Percentiles rank a stretch among this genome's conserved stretches.
Evolutionary conservation across 2,329 filamentous ascomycete genomes (phyloP).

Genomic region (Colletotrichum abscissum): DNA sequence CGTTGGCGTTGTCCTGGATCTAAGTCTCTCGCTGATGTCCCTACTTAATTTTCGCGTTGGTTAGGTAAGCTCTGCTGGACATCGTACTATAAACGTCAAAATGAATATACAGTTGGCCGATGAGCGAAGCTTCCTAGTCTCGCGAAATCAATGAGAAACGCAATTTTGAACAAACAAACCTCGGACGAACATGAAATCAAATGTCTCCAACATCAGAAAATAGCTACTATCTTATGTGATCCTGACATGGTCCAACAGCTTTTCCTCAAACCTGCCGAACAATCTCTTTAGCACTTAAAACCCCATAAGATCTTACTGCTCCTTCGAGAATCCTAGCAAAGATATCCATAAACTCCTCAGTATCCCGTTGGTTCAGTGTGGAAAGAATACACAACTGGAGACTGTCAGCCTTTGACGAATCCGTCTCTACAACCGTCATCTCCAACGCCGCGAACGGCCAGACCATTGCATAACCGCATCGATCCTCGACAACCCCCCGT

Average conservation of each 20-base stretch:
- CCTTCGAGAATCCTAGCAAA: not conserved
- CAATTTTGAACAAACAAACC: not conserved
- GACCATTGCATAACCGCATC: not conserved
- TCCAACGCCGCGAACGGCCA: constrained; percentile 4
- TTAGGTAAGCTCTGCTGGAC: not conserved
- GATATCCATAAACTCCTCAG: not conserved
- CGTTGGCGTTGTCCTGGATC: not conserved
- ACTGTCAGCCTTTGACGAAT: not conserved
- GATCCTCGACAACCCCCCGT: not conserved
- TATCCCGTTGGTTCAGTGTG: not conserved
- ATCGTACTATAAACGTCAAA: not conserved
- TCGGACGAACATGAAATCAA: not conserved
- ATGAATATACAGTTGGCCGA: not conserved
- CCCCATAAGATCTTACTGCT: not conserved
- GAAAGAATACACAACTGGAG: constrained; percentile 9
- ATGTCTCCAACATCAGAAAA: not conserved
- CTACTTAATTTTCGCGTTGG: not conserved
- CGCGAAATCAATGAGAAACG: not conserved
- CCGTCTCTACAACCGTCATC: not conserved
- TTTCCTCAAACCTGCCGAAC: not conserved
- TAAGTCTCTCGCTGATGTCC: not conserved
- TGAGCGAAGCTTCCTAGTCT: not conserved
- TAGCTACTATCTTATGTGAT: too few relatives aligned
- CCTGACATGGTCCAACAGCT: too few relatives aligned
- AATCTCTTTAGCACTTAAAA: not conserved